Base-by-base conservation (phyloP, 306 rosid species). In the Oemleria cerasiformis region DNA sequence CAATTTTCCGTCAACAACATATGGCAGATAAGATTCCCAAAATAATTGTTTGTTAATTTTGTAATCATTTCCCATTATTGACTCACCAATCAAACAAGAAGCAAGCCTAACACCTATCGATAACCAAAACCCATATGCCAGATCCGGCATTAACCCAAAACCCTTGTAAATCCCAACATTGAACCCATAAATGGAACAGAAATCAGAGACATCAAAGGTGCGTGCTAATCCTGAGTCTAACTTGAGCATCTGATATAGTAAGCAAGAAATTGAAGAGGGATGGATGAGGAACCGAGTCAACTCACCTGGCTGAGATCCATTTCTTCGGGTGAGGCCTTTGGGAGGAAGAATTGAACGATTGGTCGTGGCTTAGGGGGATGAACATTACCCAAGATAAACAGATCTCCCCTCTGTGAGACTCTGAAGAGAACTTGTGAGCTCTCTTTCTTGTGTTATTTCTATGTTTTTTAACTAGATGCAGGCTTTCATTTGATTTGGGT, bases 71-170 rank as follows among this genome's bases (percentile, higher is more conserved):
- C 8, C 41, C 19, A 17, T 16, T 6, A 57, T 20, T 13, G 39
- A 38, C 53, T 38, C 15, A 61, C 21, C 30, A 65, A 66, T 41
- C 73, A 75, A 67, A 67, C 73, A 56, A 56, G 54, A 21, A 20
- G 55, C 10, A 50, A 5, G 55, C 55, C 40, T 14, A 42, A 17
- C 17, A 8, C 56, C 63, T 38, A 20, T 60, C 56, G 30, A 15
- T 16, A 8, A 7, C 43, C 74, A 42, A 59, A n/a, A 20, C 49
- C 19, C 30, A 44, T 15, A 57, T 43, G 17, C 23, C 9, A 45
- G 47, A 67, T 49, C 34, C 44, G 16, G 5, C 8, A 59, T 4
- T 30, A 25, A 30, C 19, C 20, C 63, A 15, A 16, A 68, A 68
- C 2, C 58, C 64, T 55, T 47, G 19, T 8, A 8, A 49, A 68